Percentiles rank a stretch among this genome's conserved stretches.
Conservation (phyloP, 352 stramenopile genomes). For the Pythium dissimile region DNA sequence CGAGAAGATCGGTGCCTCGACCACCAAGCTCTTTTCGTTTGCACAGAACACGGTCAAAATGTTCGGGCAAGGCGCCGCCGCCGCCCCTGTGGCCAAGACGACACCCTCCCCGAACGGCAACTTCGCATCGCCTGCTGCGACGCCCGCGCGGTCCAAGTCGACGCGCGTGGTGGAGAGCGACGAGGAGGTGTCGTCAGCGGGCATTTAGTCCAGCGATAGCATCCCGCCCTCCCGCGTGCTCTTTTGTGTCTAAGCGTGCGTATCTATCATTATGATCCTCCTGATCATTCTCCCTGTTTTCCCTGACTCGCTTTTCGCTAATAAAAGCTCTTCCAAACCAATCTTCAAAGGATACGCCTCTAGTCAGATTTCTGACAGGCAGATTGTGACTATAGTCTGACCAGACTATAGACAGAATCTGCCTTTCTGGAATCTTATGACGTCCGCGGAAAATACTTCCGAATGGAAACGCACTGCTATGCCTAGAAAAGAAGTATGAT, state of each 20-base stretch:
- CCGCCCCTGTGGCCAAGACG: background rate
- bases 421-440: background rate
- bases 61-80: conserved; percentile 6
- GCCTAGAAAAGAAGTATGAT: too few relatives aligned
- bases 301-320: too few relatives aligned
- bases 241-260: conserved; percentile 5
- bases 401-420: too few relatives aligned
- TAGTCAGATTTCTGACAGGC: too few relatives aligned
- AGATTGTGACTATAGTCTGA: too few relatives aligned
- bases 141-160: conserved; percentile 12
- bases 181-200: conserved; percentile 15
- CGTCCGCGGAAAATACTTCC: background rate
- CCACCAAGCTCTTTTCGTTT: conserved; percentile 23
- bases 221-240: background rate
- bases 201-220: too few relatives aligned
- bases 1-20: conserved; percentile 35
- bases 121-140: background rate
- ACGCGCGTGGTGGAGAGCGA: conserved; percentile 16
- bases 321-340: too few relatives aligned
- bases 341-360: too few relatives aligned
- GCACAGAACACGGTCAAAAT: conserved; percentile 21
- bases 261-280: conserved; percentile 20
- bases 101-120: background rate
- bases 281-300: background rate
- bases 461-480: too few relatives aligned